Evolutionary conservation across 1,139 yeast genomes (phyloP), one percentile per base, ranked within the genome.

Genomic region (Schwanniomyces etchellsii): DNA sequence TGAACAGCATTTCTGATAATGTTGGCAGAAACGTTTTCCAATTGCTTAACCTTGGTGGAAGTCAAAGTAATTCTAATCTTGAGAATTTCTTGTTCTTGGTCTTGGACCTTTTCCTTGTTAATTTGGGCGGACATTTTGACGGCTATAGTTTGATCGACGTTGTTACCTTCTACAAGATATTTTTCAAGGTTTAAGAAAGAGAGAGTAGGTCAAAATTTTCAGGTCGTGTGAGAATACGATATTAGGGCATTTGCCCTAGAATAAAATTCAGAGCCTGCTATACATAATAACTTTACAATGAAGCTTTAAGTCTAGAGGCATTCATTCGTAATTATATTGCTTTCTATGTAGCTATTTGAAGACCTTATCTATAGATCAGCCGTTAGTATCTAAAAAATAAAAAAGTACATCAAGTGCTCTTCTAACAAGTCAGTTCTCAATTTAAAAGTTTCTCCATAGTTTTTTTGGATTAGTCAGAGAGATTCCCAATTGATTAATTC

Each of bases 61-160:
- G 95, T 88, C 77, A 93, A 81, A 66, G 97, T 89, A 75, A 93
- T 89, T 81, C 98, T 88, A 77, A 93, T 89, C 82, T 91, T 89
- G 81, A 83, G 88, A 77, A 85, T 74, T 64, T 79, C 80, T 65
- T 78, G 81, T 66, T 77, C 84, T 65, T 77, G 84, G 64, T 76
- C 83, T 65, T 78, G 85, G 52, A 62, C 69, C 60, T 74, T 74
- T 76, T 84, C 91, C 77, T 86, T 86, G 74, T 78, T 81, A 59
- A 76, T 67, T 53, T 66, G 71, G 67, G 81, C 82, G 65, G 91
- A 79, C 91, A 82, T 82, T 54, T 48, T 57, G 47, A 42, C 43
- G 11, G 25, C 13, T 23, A 23, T n/a, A 7, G 25, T 23, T 23
- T 13, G 12, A 64, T 70, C 71, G 66, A 61, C 67, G 68, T 60